Base-by-base conservation (phyloP, 495 filamentous ascomycete genomes). In the Acidiella bohemica region DNA sequence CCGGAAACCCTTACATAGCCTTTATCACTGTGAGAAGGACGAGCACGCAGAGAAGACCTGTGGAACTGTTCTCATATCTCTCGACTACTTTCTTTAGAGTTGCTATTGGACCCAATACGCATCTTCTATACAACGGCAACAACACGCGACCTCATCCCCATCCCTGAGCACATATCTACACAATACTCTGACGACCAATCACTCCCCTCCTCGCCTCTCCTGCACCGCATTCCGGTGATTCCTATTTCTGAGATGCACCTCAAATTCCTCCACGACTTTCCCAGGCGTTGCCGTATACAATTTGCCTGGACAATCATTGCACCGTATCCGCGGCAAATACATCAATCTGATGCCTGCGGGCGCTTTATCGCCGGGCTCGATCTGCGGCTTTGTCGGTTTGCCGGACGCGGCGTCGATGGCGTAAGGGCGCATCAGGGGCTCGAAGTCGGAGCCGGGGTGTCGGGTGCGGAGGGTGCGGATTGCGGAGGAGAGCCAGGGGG, bases 231-330 rank as follows among this genome's bases (percentile, higher is more conserved):
- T 73, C 53, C 78, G 75, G 63, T 95, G 90, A 16, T 68, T 58
- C 26, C 75, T 62, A 59, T 92, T 90, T 50, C 73, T 78, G n/a
- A 93, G 63, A 61, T 94, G 86, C 5, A 88, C 76, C 60, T 88
- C 79, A 41, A 94, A 94, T 53, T 90, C 86, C n/a, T 77, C 76
- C 9, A 85, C 78, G 0, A 85, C 84, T 53, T 69, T 76, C 17
- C 75, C 83, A 0, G 88, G 87, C 0, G 82, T 81, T 1, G 84
- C 80, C 0, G 81, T 93, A 57, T 97, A 97, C 22, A 93, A 62
- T 57, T 94, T 95, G 24, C 85, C 84, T 2, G 88, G 82, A 60
- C 90, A 95, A 55, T 95, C 90, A 29, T 75, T 71, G 53, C 90
- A 97, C 24, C 78, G 70, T 39, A 95, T 93, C 21, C 90, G 72